A percentile compares a stretch with the other conserved stretches of the same genome.
Evolutionary conservation across 73 alveolate species (phyloP).

Genomic region (Effrenium voratum): DNA sequence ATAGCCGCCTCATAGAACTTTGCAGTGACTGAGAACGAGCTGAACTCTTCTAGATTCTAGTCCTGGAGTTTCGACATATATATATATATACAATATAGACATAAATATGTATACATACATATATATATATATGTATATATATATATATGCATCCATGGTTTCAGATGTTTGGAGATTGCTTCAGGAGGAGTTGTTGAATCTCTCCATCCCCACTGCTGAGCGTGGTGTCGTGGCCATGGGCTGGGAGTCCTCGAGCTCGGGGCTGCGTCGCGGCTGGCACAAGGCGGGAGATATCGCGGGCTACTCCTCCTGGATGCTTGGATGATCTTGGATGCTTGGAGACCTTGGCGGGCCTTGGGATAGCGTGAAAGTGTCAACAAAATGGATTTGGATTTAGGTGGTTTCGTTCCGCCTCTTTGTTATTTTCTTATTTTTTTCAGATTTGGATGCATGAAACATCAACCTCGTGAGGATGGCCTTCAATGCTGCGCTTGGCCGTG

Average conservation of each 20-base stretch:
- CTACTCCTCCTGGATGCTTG: conserved; percentile 5
- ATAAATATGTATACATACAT: no score
- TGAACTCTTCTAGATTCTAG: not conserved
- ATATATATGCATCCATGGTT: no score
- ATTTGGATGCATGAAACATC: not conserved
- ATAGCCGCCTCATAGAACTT: not conserved
- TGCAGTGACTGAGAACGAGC: not conserved
- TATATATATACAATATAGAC: no score
- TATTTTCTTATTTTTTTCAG: no score
- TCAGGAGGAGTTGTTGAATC: conserved; percentile 16
- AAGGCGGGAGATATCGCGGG: conserved; percentile 10
- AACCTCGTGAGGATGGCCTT: not conserved
- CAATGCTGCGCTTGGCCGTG: not conserved
- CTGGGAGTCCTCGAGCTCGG: conserved; percentile 8
- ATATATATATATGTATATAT: no score
- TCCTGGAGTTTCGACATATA: no score
- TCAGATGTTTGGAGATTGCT: not conserved
- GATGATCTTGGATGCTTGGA: not conserved
- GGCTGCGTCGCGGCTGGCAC: not conserved
- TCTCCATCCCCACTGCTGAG: conserved; percentile 12
- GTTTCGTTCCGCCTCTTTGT: no score
- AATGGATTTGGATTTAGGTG: no score
- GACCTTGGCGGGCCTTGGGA: no score
- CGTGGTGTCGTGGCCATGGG: not conserved
- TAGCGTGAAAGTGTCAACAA: no score